phyloP scores from a whole-genome alignment of 345 rosid species.

The Excoecaria agallocha region DNA sequence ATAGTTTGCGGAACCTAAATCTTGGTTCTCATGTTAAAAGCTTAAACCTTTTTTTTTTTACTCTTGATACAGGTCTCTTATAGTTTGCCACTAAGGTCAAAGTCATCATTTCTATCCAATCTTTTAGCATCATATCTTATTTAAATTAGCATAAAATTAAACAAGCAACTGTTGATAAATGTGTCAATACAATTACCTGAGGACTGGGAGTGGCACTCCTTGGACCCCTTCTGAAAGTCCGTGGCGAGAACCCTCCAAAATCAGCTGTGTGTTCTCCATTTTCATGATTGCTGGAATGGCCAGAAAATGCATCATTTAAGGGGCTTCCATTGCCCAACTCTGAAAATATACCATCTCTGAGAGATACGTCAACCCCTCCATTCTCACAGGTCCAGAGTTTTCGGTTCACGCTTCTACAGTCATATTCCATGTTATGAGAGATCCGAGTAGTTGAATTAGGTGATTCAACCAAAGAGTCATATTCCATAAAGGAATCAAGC shows the following conservation, averaged over 20 bases:
- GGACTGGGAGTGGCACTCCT: constrained; percentile 67
- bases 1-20: not conserved
- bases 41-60: not conserved
- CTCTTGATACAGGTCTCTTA: not conserved
- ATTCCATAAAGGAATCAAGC: constrained; percentile 50
- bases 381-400: constrained; percentile 56
- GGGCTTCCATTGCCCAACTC: constrained; percentile 41
- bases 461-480: constrained; percentile 55
- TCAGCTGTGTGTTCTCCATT: constrained; percentile 36
- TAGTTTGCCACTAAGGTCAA: not conserved
- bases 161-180: not conserved
- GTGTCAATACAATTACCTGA: constrained; percentile 41
- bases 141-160: not conserved
- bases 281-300: constrained; percentile 30
- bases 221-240: constrained; percentile 41
- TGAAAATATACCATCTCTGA: constrained; percentile 72
- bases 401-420: constrained; percentile 59
- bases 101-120: not conserved
- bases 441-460: constrained; percentile 51
- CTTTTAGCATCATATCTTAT: not conserved
- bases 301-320: constrained; percentile 36
- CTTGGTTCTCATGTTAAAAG: not conserved
- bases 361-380: constrained; percentile 63
- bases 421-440: constrained; percentile 38
- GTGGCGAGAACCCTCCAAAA: constrained; percentile 46